Conservation (phyloP, 2,329 filamentous ascomycete species). For the Aspergillus neotritici region DNA sequence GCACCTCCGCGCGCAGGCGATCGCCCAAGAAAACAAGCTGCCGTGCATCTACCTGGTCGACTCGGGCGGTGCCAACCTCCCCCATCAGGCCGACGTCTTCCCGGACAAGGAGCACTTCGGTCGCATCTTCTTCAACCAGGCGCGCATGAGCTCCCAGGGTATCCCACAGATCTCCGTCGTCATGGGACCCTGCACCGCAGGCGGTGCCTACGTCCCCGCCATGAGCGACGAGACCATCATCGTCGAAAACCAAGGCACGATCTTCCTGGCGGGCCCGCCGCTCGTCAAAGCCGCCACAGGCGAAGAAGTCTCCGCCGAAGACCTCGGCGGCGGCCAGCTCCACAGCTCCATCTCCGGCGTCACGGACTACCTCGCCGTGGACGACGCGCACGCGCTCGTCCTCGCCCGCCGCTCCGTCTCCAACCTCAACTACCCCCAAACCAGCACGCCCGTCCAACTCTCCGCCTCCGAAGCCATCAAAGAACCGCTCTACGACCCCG, state of each 20-base stretch:
- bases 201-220: conserved; percentile 89
- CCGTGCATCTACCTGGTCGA: conserved; percentile 94
- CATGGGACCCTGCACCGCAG: conserved; percentile 95
- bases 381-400: conserved; percentile 85
- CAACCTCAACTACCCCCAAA: conserved; percentile 81
- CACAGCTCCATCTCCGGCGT: conserved; percentile 90
- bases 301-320: conserved; percentile 83
- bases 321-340: conserved; percentile 81
- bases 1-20: conserved; percentile 83
- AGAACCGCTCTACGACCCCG: conserved; percentile 73
- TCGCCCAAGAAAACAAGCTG: conserved; percentile 78
- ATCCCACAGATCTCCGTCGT: conserved; percentile 94
- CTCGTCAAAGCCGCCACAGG: conserved; percentile 95
- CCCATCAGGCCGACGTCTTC: conserved; percentile 92
- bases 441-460: conserved; percentile 25
- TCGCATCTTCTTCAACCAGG: conserved; percentile 97
- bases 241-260: conserved; percentile 90
- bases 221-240: conserved; percentile 99
- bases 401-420: conserved; percentile 76
- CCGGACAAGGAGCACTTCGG: conserved; percentile 93
- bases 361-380: conserved; percentile 88
- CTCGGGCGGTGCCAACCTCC: conserved; percentile 89
- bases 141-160: conserved; percentile 78
- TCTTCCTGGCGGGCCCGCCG: conserved; percentile 91
- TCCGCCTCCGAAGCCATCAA: conserved; percentile 43